These are phyloP conservation scores for Aspergillus tamarii DNA, from an alignment of 2,329 filamentous ascomycete genomes.

Conservation along the genomic window DNA sequence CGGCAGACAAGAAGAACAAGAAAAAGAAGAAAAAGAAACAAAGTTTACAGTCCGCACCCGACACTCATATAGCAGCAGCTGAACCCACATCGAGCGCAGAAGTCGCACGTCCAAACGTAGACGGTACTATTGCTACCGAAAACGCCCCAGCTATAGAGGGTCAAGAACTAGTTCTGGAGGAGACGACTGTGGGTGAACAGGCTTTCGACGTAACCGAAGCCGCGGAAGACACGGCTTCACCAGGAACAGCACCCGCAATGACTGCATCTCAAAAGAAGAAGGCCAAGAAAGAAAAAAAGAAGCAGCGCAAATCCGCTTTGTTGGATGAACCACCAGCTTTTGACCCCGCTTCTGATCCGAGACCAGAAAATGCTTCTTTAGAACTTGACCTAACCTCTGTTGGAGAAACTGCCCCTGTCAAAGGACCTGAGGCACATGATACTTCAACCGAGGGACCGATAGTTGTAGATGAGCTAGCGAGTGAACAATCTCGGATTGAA, in stretches of 20 bases:
- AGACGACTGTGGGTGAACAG: slow-evolving; percentile 11
- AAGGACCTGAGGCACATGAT: neutral
- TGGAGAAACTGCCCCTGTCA: slow-evolving; percentile 4
- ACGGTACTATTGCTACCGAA: slow-evolving; percentile 10
- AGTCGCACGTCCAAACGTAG: neutral
- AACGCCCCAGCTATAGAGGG: neutral
- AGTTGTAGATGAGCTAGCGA: neutral
- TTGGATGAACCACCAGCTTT: slow-evolving; percentile 7
- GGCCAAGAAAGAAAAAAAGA: slow-evolving; percentile 31
- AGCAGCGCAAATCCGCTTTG: slow-evolving; percentile 18
- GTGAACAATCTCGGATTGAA: neutral
- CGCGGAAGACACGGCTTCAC: slow-evolving; percentile 4
- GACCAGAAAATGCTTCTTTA: neutral
- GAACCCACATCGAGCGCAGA: neutral
- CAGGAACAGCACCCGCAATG: slow-evolving; percentile 17
- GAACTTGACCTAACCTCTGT: neutral
- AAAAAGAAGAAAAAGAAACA: slow-evolving; percentile 27
- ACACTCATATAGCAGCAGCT: slow-evolving; percentile 7
- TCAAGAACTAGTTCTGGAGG: slow-evolving; percentile 10
- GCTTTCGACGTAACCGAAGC: slow-evolving; percentile 8
- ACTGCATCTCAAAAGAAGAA: slow-evolving; percentile 30
- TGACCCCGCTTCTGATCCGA: neutral
- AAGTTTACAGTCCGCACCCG: slow-evolving; percentile 6
- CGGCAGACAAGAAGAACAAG: slow-evolving; percentile 22
- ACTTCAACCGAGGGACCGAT: slow-evolving; percentile 2